A percentile compares a stretch with the other conserved stretches of the same genome.
These are phyloP conservation scores for Skeletonema menzelii DNA, from an alignment of 108 stramenopile species.

Conservation along the genomic window DNA sequence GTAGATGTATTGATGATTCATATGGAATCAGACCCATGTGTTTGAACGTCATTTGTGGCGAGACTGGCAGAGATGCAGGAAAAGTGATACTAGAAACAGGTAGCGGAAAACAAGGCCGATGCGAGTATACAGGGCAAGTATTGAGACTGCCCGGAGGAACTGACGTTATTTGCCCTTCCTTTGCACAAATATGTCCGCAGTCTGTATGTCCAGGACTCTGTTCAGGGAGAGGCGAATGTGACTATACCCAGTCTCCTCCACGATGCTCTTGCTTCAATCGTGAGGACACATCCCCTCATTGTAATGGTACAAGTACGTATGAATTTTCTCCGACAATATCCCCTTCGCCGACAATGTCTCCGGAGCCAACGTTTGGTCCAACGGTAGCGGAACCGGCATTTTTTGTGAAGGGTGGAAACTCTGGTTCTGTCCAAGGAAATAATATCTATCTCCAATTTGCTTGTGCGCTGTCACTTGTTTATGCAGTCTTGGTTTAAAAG, in stretches of 20 bases:
- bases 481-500: neutral
- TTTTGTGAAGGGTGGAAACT: neutral
- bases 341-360: slow-evolving; percentile 42
- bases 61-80: slow-evolving; percentile 22
- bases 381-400: neutral
- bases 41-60: slow-evolving; percentile 20
- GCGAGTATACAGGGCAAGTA: slow-evolving; percentile 35
- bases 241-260: slow-evolving; percentile 37
- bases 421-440: neutral
- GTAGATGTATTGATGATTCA: slow-evolving; percentile 34
- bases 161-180: slow-evolving; percentile 37
- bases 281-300: slow-evolving; percentile 26
- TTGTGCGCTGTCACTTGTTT: neutral
- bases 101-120: slow-evolving; percentile 13
- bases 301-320: slow-evolving; percentile 11
- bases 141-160: slow-evolving; percentile 29
- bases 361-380: slow-evolving; percentile 23
- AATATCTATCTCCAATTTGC: neutral
- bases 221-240: slow-evolving; percentile 40
- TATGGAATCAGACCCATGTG: slow-evolving; percentile 31
- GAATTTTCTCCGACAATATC: slow-evolving; percentile 43
- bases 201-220: slow-evolving; percentile 43
- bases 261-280: slow-evolving; percentile 48
- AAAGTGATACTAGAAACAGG: slow-evolving; percentile 19
- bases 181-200: slow-evolving; percentile 37